A percentile compares a stretch with the other conserved stretches of the same genome.
phyloP scores from a whole-genome alignment of 169 alveolate genomes.

The Besnoitia besnoiti region DNA sequence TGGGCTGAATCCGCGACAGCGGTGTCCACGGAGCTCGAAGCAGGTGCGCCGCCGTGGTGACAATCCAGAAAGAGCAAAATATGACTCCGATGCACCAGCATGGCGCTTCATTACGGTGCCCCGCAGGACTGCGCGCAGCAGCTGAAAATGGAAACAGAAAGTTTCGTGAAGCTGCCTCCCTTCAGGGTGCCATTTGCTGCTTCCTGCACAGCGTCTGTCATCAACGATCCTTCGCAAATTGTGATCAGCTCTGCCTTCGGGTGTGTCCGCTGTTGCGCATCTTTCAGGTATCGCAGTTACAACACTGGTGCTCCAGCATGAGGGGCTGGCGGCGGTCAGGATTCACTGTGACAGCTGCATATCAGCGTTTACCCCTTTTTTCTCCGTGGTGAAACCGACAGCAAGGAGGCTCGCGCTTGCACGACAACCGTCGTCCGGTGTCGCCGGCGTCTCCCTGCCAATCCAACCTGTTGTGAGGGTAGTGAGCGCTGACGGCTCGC shows the following conservation, averaged over 20 bases:
- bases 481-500: background rate
- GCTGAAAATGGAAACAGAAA: too few species aligned
- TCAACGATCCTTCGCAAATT: too few species aligned
- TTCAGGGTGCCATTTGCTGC: too few species aligned
- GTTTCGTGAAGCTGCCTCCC: too few species aligned
- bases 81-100: too few species aligned
- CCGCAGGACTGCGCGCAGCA: too few species aligned
- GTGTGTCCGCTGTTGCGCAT: background rate
- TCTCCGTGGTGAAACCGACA: background rate
- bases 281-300: background rate
- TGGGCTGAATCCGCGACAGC: too few species aligned
- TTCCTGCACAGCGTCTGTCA: too few species aligned
- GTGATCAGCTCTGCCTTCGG: background rate
- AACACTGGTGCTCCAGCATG: background rate
- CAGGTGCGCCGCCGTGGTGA: too few species aligned
- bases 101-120: too few species aligned
- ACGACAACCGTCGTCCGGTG: background rate
- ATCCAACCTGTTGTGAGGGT: background rate
- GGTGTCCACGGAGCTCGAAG: too few species aligned
- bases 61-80: too few species aligned
- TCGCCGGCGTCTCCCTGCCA: constrained; percentile 17
- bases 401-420: background rate
- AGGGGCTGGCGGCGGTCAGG: background rate
- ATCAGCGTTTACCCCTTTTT: background rate
- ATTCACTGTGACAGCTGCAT: constrained; percentile 9